Evolutionary conservation across 2,329 filamentous ascomycete species (phyloP), one percentile per base, ranked within the genome.

Genomic region (Trichoderma hamatum): DNA sequence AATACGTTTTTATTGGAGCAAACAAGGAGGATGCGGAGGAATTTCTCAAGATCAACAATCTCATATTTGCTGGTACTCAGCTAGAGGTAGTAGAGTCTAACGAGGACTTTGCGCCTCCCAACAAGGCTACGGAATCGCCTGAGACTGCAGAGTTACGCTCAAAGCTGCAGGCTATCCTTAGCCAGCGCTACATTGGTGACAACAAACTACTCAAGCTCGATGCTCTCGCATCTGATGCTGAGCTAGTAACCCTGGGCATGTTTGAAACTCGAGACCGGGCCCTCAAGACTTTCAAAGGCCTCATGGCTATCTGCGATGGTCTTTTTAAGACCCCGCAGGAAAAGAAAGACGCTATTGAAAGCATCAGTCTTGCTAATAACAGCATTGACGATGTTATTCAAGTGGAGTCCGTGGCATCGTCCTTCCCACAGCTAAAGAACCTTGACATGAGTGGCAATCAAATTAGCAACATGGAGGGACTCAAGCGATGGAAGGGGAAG

Each of bases 361-460:
- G 93, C 76, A 90, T 98, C 74, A 92, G 90, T 46, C 86, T 99
- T 14, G 89, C 91, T 21, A 88, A 89, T 77, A 98, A 98, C 79
- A 88, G 89, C 70, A 89, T 98, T 56, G 83, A 88, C 62, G 90
- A 92, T 71, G 87, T 97, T 46, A 78, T 83, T 24, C 86, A 90
- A 65, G 90, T 98, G 62, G 92, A 90, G 63, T 85, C 89, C 1
- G 85, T 98, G 1, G 89, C 93, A 11, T 86, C 88, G 64, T 93
- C 92, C 0, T 92, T 98, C 67, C 93, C 94, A 0, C 91, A 94
- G 71, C 84, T 98, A 70, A 90, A 93, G 77, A 94, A 97, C 73
- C 88, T 99, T 14, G 95, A 97, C 73, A 86, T 98, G 30, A 96
- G 93, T 67, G 88, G 90, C 76, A 98, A 98, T 80, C 87, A 89